phyloP scores from a whole-genome alignment of 2,329 filamentous ascomycete species.

The Pseudogymnoascus sp. region DNA sequence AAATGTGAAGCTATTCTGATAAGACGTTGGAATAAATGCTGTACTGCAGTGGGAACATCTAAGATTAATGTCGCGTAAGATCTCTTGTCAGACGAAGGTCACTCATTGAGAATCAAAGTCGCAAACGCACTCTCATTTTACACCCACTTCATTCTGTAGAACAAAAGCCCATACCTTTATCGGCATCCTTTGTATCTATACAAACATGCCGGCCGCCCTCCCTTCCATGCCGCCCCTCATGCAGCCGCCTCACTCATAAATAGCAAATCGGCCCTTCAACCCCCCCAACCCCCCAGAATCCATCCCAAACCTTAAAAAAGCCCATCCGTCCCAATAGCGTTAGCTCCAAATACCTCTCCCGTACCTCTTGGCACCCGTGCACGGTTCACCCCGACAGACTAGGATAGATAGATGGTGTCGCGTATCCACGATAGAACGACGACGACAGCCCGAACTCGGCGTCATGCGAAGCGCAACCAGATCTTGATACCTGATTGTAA shows the following conservation, averaged over 20 bases:
- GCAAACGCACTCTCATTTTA: not conserved
- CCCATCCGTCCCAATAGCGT: not conserved
- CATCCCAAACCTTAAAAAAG: conserved; percentile 1
- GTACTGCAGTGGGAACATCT: not conserved
- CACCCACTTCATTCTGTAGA: not conserved
- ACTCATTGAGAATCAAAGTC: not conserved
- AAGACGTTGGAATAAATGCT: no score
- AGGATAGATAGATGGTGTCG: not conserved
- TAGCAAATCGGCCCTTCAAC: not conserved
- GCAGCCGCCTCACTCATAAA: not conserved
- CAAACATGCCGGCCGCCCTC: not conserved
- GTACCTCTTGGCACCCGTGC: not conserved
- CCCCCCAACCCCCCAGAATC: not conserved
- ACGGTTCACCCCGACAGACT: not conserved
- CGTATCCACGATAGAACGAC: not conserved
- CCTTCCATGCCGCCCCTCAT: not conserved
- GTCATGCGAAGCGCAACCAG: not conserved
- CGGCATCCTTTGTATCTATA: not conserved
- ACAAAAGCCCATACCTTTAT: not conserved
- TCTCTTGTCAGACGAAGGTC: not conserved
- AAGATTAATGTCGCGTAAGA: not conserved
- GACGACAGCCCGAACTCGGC: not conserved
- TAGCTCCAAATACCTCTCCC: not conserved
- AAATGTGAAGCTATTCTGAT: no score
- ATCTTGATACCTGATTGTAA: not conserved